Conservation (phyloP, 768 basidiomycete species). For the Lanmaoa pseudosensibilis region DNA sequence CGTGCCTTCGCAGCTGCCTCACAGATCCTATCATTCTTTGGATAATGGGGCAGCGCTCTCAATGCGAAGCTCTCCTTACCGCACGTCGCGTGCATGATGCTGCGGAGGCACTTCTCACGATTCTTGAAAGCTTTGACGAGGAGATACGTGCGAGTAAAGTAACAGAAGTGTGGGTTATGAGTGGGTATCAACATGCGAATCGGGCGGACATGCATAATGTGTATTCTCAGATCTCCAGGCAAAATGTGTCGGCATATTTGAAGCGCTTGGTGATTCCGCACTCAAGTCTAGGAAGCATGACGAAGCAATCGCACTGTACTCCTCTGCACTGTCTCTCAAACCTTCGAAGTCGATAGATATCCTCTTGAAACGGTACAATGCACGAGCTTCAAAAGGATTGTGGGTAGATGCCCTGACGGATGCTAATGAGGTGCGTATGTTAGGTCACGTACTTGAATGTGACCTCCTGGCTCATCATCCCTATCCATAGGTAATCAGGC, state of each 20-base stretch:
- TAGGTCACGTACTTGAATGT: too few species aligned
- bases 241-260: neutral
- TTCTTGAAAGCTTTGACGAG: neutral
- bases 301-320: constrained; percentile 4
- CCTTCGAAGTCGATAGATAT: too few species aligned
- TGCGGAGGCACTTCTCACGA: neutral
- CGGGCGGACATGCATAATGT: neutral
- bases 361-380: too few species aligned
- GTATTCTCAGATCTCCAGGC: neutral
- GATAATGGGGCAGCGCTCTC: too few species aligned
- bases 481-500: neutral
- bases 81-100: too few species aligned
- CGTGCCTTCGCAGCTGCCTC: too few species aligned
- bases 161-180: neutral
- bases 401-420: too few species aligned
- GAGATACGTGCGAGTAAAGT: neutral
- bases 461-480: neutral
- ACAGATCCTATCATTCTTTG: too few species aligned
- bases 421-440: too few species aligned
- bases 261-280: neutral
- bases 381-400: too few species aligned
- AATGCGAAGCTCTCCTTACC: too few species aligned
- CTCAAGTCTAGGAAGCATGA: neutral
- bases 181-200: neutral
- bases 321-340: constrained; percentile 5